Base-by-base conservation (phyloP, 306 rosid species). In the Trichosanthes cucumerina region DNA sequence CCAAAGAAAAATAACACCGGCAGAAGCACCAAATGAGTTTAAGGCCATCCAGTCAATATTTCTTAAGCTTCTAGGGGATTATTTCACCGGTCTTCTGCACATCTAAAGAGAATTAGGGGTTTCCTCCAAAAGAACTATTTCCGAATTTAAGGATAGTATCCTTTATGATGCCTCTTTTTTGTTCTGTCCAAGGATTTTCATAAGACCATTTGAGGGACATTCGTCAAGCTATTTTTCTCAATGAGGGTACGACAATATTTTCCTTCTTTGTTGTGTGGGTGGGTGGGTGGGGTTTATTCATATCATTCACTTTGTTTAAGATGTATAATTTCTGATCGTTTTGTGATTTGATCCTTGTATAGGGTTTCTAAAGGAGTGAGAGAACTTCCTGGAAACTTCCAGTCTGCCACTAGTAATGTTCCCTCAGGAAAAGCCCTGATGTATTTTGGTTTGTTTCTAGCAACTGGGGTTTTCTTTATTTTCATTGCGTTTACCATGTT, bases 331-430 rank as follows among this genome's bases (percentile, higher is more conserved):
- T 65, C 31, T 69, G 6, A 33, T 34, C 60, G 24, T 79, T 64
- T 78, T 38, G 60, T 18, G 80, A 39, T 80, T 68, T 72, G 64
- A 72, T 79, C 70, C 53, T 65, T 80, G 38, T 81, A 14, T 43
- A 93, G 98, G 86, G 96, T 93, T 84, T 90, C 97, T 58, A 93
- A 91, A 82, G 95, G 97, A 83, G 98, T 93, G 82, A 93, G 97
- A 91, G 98, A 93, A 71, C 81, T 93, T 47, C 98, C 97, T 24
- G 96, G 92, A 76, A 91, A 85, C 81, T 80, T 93, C 78, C 96
- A 91, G 83, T 86, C 93, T 53, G 97, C 97, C 82, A 93, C 97
- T 44, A 93, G 91, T 79, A 86, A 28, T 41, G 81, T 93, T 66
- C 98, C 98, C 64, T 93, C 98, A 0, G 98, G 98, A 59, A 93